Evolutionary conservation across 306 rosid species (phyloP).

Genomic region (Cicer bijugum): DNA sequence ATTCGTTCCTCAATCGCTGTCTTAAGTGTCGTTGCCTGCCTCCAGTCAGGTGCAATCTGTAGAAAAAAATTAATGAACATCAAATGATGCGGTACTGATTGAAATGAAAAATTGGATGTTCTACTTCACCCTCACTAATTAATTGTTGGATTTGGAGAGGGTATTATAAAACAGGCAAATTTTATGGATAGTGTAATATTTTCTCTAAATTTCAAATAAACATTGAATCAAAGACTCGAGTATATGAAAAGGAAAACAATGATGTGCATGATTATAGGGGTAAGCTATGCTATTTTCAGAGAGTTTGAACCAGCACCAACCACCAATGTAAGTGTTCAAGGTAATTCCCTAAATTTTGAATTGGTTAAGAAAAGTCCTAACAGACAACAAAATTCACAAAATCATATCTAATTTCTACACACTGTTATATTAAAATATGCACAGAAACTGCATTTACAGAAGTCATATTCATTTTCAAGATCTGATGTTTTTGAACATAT

Average conservation of each 20-base stretch:
- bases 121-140: slow-evolving; percentile 8
- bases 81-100: slow-evolving; percentile 7
- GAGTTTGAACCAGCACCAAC: slow-evolving; percentile 22
- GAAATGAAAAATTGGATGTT: neutral
- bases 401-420: slow-evolving; percentile 16
- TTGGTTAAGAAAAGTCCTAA: neutral
- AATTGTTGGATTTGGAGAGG: neutral
- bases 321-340: slow-evolving; percentile 14
- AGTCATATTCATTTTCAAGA: slow-evolving; percentile 23
- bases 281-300: neutral
- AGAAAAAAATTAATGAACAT: slow-evolving; percentile 27
- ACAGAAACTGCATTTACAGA: slow-evolving; percentile 9
- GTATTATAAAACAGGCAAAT: slow-evolving; percentile 4
- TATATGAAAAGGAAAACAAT: slow-evolving; percentile 4
- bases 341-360: slow-evolving; percentile 9
- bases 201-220: slow-evolving; percentile 16
- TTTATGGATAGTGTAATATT: neutral
- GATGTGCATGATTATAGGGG: slow-evolving; percentile 9
- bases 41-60: slow-evolving; percentile 95
- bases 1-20: slow-evolving; percentile 64
- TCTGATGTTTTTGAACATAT: slow-evolving; percentile 5
- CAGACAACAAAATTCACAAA: slow-evolving; percentile 15
- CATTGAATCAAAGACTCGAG: neutral
- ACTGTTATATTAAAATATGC: slow-evolving; percentile 4
- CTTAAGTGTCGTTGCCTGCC: slow-evolving; percentile 81